phyloP scores from a whole-genome alignment of 169 alveolate genomes.

The Plasmodium cynomolgi region DNA sequence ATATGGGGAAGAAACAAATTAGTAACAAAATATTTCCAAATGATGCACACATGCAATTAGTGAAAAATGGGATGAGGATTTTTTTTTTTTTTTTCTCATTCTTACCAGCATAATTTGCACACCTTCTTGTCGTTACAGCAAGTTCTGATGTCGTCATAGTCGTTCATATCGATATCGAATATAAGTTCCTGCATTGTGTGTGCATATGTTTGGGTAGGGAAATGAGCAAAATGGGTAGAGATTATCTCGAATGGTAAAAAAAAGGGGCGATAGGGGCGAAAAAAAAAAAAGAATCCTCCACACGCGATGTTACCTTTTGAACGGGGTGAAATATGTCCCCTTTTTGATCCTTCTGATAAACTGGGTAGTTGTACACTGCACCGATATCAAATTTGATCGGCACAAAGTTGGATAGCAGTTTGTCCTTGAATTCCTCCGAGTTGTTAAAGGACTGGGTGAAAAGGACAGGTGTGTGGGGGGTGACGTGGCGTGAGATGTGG shows the following conservation, averaged over 20 bases:
- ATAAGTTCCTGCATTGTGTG: slow-evolving; percentile 93
- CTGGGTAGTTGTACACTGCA: slow-evolving; percentile 93
- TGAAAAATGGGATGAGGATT: neutral
- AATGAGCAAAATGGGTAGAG: too few species aligned
- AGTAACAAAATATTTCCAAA: neutral
- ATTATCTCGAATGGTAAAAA: neutral
- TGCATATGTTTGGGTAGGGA: slow-evolving; percentile 20
- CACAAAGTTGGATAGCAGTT: slow-evolving; percentile 24
- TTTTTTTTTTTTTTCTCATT: neutral
- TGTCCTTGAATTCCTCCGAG: slow-evolving; percentile 56
- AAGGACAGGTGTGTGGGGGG: neutral
- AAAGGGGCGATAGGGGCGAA: neutral
- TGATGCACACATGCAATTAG: neutral
- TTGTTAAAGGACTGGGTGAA: slow-evolving; percentile 32
- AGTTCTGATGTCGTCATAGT: slow-evolving; percentile 98
- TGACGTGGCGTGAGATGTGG: neutral
- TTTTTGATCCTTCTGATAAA: slow-evolving; percentile 84
- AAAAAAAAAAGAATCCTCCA: neutral
- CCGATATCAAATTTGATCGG: slow-evolving; percentile 93
- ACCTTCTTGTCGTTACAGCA: slow-evolving; percentile 97
- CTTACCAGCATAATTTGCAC: slow-evolving; percentile 96
- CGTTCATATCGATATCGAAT: slow-evolving; percentile 99
- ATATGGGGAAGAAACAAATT: neutral
- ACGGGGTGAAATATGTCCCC: slow-evolving; percentile 81
- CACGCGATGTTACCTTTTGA: slow-evolving; percentile 56